phyloP scores from a whole-genome alignment of 1,284 basidiomycete species.

The Cutaneotrichosporon cutaneum region DNA sequence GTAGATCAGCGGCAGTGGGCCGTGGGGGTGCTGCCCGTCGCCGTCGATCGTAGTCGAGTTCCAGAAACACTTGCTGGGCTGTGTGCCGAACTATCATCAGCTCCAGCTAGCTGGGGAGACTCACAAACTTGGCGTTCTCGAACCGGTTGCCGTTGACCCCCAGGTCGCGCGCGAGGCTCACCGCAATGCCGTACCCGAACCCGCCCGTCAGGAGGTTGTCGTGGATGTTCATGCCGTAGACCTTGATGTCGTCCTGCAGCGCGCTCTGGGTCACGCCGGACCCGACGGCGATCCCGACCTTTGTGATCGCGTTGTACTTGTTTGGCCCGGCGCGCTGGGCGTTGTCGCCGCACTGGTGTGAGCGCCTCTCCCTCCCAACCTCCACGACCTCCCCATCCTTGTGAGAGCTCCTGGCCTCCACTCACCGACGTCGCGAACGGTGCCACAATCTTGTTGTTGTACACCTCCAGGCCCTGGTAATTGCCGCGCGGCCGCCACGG shows the following conservation, averaged over 20 bases:
- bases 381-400: too few relatives aligned
- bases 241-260: neutral
- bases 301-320: conserved; percentile 40
- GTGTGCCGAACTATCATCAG: neutral
- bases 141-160: neutral
- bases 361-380: neutral
- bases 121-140: neutral
- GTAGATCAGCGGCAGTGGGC: neutral
- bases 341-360: conserved; percentile 1
- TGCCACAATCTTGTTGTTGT: conserved; percentile 63
- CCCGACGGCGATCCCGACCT: conserved; percentile 58
- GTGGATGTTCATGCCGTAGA: neutral
- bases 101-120: neutral
- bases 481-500: conserved; percentile 61
- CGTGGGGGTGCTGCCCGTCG: neutral
- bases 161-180: neutral
- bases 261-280: neutral
- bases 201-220: neutral
- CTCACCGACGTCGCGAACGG: conserved; percentile 18
- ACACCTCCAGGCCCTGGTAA: conserved; percentile 67
- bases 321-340: conserved; percentile 35
- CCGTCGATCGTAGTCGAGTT: neutral
- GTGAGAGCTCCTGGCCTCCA: neutral
- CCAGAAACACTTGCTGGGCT: neutral
- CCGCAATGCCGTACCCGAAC: neutral